phyloP scores from a whole-genome alignment of 345 rosid species.

The Psidium friedrichsthalianum region DNA sequence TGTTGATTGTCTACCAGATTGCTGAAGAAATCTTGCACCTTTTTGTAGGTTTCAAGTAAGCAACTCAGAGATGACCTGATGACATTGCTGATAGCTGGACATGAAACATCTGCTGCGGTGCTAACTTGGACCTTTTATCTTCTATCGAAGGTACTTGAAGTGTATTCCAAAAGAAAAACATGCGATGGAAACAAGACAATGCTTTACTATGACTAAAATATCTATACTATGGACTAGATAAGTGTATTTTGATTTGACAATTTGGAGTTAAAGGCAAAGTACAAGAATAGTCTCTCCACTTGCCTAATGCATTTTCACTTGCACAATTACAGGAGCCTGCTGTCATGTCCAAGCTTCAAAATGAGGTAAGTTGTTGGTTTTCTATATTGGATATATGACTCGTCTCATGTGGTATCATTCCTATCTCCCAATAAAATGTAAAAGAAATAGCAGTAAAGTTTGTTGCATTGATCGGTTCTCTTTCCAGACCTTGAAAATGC shows the following conservation, averaged over 20 bases:
- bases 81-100: slow-evolving; percentile 99
- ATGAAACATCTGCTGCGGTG: slow-evolving; percentile 95
- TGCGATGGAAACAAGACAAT: background rate
- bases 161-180: background rate
- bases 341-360: slow-evolving; percentile 73
- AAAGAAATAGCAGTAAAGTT: background rate
- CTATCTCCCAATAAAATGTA: background rate
- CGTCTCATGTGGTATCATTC: background rate
- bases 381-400: background rate
- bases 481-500: background rate
- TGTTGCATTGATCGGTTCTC: background rate
- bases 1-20: background rate
- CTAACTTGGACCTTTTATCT: slow-evolving; percentile 96
- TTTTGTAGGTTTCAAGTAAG: slow-evolving; percentile 77
- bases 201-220: background rate
- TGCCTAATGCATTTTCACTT: background rate
- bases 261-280: background rate
- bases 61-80: slow-evolving; percentile 97
- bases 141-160: slow-evolving; percentile 42
- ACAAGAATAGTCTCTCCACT: background rate
- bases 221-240: background rate
- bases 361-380: slow-evolving; percentile 43
- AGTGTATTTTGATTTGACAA: background rate
- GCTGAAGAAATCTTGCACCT: slow-evolving; percentile 1
- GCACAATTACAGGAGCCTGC: slow-evolving; percentile 53